These are phyloP conservation scores for Hansenula lynferdii DNA, from an alignment of 1,139 yeast species.

Conservation along the genomic window DNA sequence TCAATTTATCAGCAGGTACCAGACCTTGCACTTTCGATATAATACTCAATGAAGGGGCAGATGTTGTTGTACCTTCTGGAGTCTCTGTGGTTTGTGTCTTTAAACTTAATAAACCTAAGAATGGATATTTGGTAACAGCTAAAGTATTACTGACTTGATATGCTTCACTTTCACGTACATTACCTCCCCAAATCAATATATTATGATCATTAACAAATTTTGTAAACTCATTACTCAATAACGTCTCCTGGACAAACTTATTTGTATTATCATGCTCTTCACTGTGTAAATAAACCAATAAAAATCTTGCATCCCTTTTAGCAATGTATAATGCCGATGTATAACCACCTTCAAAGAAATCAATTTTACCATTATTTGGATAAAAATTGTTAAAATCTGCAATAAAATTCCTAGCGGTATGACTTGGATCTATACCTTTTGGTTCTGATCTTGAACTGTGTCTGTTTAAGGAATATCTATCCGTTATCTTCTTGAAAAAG, in stretches of 20 bases:
- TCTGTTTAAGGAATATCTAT: conserved; percentile 19
- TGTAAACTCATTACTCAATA: conserved; percentile 50
- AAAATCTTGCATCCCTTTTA: conserved; percentile 61
- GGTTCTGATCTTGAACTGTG: conserved; percentile 25
- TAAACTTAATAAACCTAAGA: conserved; percentile 62
- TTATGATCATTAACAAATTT: conserved; percentile 44
- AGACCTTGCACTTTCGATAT: conserved; percentile 66
- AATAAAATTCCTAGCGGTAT: conserved; percentile 34
- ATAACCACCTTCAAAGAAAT: conserved; percentile 68
- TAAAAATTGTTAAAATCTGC: conserved; percentile 33
- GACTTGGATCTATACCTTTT: conserved; percentile 32
- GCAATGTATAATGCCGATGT: conserved; percentile 69
- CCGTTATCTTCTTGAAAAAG: conserved; percentile 12
- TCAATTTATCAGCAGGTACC: conserved; percentile 23
- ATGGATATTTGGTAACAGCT: conserved; percentile 73
- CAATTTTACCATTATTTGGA: conserved; percentile 14
- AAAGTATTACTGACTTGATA: conserved; percentile 78
- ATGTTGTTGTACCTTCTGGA: conserved; percentile 50
- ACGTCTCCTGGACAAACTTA: conserved; percentile 48
- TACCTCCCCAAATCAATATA: conserved; percentile 84
- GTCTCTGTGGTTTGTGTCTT: conserved; percentile 54
- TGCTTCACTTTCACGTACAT: conserved; percentile 74
- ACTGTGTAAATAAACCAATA: conserved; percentile 71
- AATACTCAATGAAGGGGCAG: conserved; percentile 53
- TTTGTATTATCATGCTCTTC: conserved; percentile 63